A percentile compares a stretch with the other conserved stretches of the same genome.
Conservation (phyloP, 2,329 filamentous ascomycete species). For the Clarireedia homoeocarpa region DNA sequence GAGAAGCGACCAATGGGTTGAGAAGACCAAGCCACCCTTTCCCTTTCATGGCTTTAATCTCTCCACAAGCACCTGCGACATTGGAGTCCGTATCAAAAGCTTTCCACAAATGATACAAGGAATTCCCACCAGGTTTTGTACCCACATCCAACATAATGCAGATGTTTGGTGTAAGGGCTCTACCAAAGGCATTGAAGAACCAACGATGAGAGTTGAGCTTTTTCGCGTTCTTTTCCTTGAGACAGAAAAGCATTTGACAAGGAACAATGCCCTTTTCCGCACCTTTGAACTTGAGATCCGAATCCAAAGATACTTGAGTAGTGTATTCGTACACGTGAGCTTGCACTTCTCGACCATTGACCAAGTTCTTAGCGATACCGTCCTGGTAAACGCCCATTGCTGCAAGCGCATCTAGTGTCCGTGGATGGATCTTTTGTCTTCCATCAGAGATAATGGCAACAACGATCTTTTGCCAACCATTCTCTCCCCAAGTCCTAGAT, state of each 20-base stretch:
- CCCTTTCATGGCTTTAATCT: constrained; percentile 96
- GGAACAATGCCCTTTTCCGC: constrained; percentile 98
- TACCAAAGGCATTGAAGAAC: constrained; percentile 98
- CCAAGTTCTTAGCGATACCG: constrained; percentile 95
- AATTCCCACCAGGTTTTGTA: constrained; percentile 79
- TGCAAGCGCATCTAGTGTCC: constrained; percentile 87
- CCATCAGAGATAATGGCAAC: constrained; percentile 96
- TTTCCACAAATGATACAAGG: constrained; percentile 98
- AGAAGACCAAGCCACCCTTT: constrained; percentile 73
- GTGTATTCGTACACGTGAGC: constrained; percentile 99
- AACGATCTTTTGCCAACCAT: constrained; percentile 98
- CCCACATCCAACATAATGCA: constrained; percentile 96
- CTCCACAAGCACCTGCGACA: constrained; percentile 91
- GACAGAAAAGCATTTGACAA: constrained; percentile 95
- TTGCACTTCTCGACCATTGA: constrained; percentile 92
- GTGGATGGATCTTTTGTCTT: constrained; percentile 83
- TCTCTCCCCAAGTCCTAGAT: constrained; percentile 92
- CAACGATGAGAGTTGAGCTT: constrained; percentile 98
- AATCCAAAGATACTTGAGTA: constrained; percentile 91
- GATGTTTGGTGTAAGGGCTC: constrained; percentile 86
- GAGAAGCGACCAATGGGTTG: constrained; percentile 90
- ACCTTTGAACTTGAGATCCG: constrained; percentile 96
- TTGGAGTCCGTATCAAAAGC: constrained; percentile 97
- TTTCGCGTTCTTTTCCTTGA: constrained; percentile 96
- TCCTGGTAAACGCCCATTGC: constrained; percentile 98